Percentiles rank a stretch among this genome's conserved stretches.
phyloP scores from a whole-genome alignment of 345 rosid genomes.

The Viola odorata region DNA sequence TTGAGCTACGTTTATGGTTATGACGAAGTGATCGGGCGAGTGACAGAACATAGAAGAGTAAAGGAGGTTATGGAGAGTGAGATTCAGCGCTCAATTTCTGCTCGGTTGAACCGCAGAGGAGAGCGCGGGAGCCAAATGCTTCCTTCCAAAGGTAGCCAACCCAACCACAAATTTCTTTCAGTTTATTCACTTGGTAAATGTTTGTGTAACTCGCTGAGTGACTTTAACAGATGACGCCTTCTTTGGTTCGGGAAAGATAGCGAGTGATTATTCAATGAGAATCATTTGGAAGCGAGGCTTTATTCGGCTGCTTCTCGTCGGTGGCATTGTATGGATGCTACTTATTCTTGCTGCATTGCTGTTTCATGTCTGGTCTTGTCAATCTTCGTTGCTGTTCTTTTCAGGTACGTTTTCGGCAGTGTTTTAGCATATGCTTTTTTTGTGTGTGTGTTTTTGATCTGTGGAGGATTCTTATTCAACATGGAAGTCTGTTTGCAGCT shows the following conservation, averaged over 20 bases:
- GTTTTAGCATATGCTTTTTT: too few relatives aligned
- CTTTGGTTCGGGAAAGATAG: slow-evolving; percentile 45
- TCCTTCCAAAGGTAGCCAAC: slow-evolving; percentile 34
- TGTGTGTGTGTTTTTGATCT: neutral
- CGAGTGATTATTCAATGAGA: slow-evolving; percentile 45
- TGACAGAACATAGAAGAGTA: neutral
- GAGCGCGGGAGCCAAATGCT: slow-evolving; percentile 40
- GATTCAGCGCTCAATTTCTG: slow-evolving; percentile 46
- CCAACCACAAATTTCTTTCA: neutral
- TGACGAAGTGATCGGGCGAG: neutral
- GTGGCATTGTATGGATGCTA: slow-evolving; percentile 78
- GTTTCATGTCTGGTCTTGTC: slow-evolving; percentile 89
- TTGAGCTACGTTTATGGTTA: too few relatives aligned
- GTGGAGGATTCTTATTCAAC: neutral
- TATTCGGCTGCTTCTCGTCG: slow-evolving; percentile 68
- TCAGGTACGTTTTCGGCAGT: slow-evolving; percentile 44
- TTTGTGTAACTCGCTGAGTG: slow-evolving; percentile 33
- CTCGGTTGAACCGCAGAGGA: slow-evolving; percentile 53
- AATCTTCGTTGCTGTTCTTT: slow-evolving; percentile 61
- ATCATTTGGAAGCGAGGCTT: slow-evolving; percentile 69
- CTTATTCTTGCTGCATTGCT: slow-evolving; percentile 62
- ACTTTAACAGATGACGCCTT: slow-evolving; percentile 49
- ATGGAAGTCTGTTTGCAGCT: slow-evolving; percentile 41
- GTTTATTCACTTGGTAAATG: neutral
- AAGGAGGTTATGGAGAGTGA: slow-evolving; percentile 41